These are phyloP conservation scores for Pseudopyrenochaeta lycopersici DNA, from an alignment of 2,329 filamentous ascomycete species.

Conservation along the genomic window DNA sequence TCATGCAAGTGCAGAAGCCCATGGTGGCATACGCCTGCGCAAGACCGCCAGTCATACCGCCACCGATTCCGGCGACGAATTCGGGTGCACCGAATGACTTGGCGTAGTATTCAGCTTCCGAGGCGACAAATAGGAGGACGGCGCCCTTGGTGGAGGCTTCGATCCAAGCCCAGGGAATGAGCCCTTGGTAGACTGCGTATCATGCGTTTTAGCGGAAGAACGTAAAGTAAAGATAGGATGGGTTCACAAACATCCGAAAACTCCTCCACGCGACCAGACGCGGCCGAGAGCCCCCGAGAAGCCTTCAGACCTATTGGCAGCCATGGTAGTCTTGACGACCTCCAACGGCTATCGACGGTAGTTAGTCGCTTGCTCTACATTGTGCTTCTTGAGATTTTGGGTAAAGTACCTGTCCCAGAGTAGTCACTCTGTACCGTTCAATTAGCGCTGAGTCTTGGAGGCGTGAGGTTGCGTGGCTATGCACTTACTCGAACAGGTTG, in stretches of 20 bases:
- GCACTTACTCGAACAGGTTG: slow-evolving; percentile 87
- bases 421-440: slow-evolving; percentile 64
- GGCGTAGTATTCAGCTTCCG: slow-evolving; percentile 96
- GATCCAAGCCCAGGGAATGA: slow-evolving; percentile 96
- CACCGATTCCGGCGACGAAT: slow-evolving; percentile 87
- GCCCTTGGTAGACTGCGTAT: slow-evolving; percentile 90
- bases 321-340: slow-evolving; percentile 99
- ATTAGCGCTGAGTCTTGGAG: slow-evolving; percentile 14
- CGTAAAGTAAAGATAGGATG: slow-evolving; percentile 49
- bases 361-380: slow-evolving; percentile 51
- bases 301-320: slow-evolving; percentile 90
- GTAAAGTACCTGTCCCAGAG: slow-evolving; percentile 67
- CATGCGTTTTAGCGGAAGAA: slow-evolving; percentile 18
- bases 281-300: slow-evolving; percentile 82
- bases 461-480: slow-evolving; percentile 7
- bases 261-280: slow-evolving; percentile 93
- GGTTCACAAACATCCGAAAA: slow-evolving; percentile 82
- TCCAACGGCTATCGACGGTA: slow-evolving; percentile 81
- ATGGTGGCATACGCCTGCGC: slow-evolving; percentile 99
- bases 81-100: slow-evolving; percentile 82
- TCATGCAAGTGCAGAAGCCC: slow-evolving; percentile 99
- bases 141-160: slow-evolving; percentile 99
- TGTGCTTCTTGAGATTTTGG: background rate
- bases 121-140: slow-evolving; percentile 98
- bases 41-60: slow-evolving; percentile 92